Conservation (phyloP, 176 grass and related monocot genomes). For the Phyllostachys edulis region DNA sequence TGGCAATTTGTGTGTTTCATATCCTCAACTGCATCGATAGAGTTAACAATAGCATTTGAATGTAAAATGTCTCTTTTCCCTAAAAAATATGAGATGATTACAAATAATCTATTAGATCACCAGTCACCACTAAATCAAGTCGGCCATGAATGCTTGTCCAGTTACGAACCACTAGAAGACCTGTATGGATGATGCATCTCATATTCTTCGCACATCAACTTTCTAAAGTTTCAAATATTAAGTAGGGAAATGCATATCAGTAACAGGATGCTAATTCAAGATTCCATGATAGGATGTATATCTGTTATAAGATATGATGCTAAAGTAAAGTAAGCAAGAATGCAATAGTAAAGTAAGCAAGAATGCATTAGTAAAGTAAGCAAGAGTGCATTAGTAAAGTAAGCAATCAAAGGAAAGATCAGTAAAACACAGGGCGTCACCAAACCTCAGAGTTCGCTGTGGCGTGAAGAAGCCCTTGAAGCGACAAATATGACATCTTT, state of each 20-base stretch:
- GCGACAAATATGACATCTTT: slow-evolving; percentile 64
- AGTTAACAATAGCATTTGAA: neutral
- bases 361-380: slow-evolving; percentile 14
- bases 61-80: neutral
- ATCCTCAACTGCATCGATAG: neutral
- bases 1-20: neutral
- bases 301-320: neutral
- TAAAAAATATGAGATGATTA: neutral
- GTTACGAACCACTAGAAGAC: neutral
- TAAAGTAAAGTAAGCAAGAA: slow-evolving; percentile 10
- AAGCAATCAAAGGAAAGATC: slow-evolving; percentile 7
- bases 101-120: neutral
- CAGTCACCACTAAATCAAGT: neutral
- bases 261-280: neutral
- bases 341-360: slow-evolving; percentile 4
- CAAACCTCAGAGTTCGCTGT: slow-evolving; percentile 59
- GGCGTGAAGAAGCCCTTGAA: slow-evolving; percentile 31
- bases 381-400: neutral
- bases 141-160: neutral
- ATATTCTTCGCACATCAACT: neutral
- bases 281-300: neutral
- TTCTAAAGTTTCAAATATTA: neutral
- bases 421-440: neutral
- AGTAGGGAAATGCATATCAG: neutral
- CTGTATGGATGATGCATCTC: neutral